phyloP scores from a whole-genome alignment of 768 basidiomycete species.

The Lentinula detonsa region DNA sequence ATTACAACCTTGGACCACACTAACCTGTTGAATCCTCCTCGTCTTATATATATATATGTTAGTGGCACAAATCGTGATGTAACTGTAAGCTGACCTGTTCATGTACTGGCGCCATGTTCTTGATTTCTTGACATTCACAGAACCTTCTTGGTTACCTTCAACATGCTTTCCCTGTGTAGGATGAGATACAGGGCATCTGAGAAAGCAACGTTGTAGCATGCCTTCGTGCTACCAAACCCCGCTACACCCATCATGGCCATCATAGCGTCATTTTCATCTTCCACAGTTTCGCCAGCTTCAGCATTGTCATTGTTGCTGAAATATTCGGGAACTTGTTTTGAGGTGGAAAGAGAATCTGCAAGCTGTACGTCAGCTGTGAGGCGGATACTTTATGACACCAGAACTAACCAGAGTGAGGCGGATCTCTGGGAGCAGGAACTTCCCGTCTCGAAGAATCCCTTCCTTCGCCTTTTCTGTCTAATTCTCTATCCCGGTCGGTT shows the following conservation, averaged over 20 bases:
- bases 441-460: constrained; percentile 28
- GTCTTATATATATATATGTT: constrained; percentile 31
- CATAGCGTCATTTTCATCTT: constrained; percentile 74
- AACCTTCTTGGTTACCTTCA: constrained; percentile 76
- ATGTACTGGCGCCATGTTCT: constrained; percentile 98
- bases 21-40: constrained; percentile 82
- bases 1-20: constrained; percentile 10
- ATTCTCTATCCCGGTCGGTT: constrained; percentile 33
- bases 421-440: constrained; percentile 10
- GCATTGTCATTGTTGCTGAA: constrained; percentile 28
- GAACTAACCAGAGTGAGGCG: neutral
- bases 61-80: constrained; percentile 8
- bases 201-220: constrained; percentile 20
- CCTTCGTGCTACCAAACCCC: constrained; percentile 90
- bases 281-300: constrained; percentile 42
- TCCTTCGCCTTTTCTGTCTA: constrained; percentile 31
- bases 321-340: constrained; percentile 33
- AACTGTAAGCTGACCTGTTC: constrained; percentile 64
- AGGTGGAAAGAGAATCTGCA: constrained; percentile 9
- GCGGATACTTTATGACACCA: neutral
- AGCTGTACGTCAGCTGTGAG: constrained; percentile 8
- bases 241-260: constrained; percentile 85
- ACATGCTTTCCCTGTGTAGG: constrained; percentile 65
- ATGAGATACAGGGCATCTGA: neutral
- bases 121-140: constrained; percentile 65